Evolutionary conservation across 2,329 filamentous ascomycete species (phyloP), one percentile per base, ranked within the genome.

Genomic region (Canariomyces notabilis): DNA sequence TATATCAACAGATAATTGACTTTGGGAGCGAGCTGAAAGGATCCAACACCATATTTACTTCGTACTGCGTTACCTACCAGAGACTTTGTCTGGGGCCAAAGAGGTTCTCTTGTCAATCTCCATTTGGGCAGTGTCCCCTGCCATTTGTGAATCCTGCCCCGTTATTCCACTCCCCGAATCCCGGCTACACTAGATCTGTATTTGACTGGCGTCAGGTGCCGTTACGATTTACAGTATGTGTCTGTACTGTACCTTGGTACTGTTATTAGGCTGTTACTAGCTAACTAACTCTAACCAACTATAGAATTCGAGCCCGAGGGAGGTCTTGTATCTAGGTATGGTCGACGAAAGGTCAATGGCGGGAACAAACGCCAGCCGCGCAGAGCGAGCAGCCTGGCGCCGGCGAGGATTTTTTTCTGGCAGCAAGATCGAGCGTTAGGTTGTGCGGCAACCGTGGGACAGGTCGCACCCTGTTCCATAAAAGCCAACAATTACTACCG

Each of bases 361-460:
- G 37, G 36, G 42, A 41, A 48, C 49, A 50, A 42, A 49, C 46
- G 46, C 52, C 49, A 52, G 49, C 49, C 46, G 52, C 49, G 46
- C 38, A 45, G 16, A 20, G 36, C 22, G 32, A 42, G 36, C 21
- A 49, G 46, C 19, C 42, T 44, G 47, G 42, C 39, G 42, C 40
- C 26, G 26, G 9, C 9, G 22, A 29, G n/a, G n/a, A n/a, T n/a
- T n/a, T n/a, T n/a, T n/a, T n/a, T n/a, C n/a, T n/a, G n/a, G n/a
- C n/a, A n/a, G n/a, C n/a, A n/a, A n/a, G n/a, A n/a, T n/a, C n/a
- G n/a, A n/a, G n/a, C n/a, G n/a, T n/a, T n/a, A n/a, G n/a, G n/a
- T n/a, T n/a, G n/a, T n/a, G n/a, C n/a, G n/a, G n/a, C n/a, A n/a
- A n/a, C n/a, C n/a, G n/a, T n/a, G n/a, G n/a, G n/a, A n/a, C n/a